phyloP scores from a whole-genome alignment of 2,329 filamentous ascomycete species.

The Xylariaceae sp. region DNA sequence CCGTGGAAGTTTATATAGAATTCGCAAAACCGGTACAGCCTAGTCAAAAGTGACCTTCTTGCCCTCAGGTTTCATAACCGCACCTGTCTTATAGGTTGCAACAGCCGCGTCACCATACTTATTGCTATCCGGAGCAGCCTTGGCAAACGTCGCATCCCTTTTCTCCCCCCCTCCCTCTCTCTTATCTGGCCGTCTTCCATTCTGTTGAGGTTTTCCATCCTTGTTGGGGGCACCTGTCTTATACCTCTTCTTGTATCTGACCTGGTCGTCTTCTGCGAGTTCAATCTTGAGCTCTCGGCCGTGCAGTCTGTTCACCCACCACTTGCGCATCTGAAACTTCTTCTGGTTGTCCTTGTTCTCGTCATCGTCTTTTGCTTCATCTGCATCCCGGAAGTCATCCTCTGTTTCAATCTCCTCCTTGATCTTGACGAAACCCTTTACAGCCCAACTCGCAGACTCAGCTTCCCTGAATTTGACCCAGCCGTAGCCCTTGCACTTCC shows the following conservation, averaged over 20 bases:
- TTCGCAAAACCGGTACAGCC: neutral
- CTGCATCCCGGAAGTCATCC: constrained; percentile 61
- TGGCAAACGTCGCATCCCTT: constrained; percentile 7
- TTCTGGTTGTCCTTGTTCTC: constrained; percentile 53
- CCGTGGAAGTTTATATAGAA: too few relatives aligned
- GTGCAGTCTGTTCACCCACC: constrained; percentile 85
- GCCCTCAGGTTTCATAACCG: constrained; percentile 26
- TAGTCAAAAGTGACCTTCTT: constrained; percentile 29
- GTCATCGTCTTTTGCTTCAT: constrained; percentile 44
- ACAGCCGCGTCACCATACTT: constrained; percentile 25
- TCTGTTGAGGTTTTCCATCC: constrained; percentile 52
- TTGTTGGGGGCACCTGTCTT: constrained; percentile 70
- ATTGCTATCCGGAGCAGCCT: neutral
- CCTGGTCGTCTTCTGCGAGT: constrained; percentile 89
- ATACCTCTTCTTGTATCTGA: constrained; percentile 92
- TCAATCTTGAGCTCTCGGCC: constrained; percentile 86
- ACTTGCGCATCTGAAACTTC: constrained; percentile 68
- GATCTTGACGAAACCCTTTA: constrained; percentile 81
- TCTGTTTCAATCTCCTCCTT: constrained; percentile 69
- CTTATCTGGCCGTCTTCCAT: constrained; percentile 5
- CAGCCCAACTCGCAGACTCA: constrained; percentile 75
- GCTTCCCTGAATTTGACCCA: constrained; percentile 91
- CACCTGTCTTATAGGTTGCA: constrained; percentile 27
- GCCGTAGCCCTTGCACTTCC: constrained; percentile 97
- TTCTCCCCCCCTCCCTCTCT: neutral